These are phyloP conservation scores for Arthrobotrys sinensis DNA, from an alignment of 2,329 filamentous ascomycete species.

Conservation along the genomic window DNA sequence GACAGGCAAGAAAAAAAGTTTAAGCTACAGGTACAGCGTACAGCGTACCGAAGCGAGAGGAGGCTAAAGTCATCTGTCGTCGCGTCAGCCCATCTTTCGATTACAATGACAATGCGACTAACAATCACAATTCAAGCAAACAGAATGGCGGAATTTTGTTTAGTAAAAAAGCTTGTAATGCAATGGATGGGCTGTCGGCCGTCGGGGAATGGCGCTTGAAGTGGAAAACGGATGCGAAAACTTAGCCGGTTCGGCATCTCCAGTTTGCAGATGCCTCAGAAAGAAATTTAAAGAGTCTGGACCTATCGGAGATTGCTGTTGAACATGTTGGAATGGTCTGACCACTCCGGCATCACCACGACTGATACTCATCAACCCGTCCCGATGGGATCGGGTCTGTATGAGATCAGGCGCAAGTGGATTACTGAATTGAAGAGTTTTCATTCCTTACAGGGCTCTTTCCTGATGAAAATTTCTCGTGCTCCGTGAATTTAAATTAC, in stretches of 20 bases:
- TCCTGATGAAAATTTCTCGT: constrained; percentile 35
- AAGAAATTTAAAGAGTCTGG: constrained; percentile 25
- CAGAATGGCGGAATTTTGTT: constrained; percentile 21
- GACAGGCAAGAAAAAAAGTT: constrained; percentile 25
- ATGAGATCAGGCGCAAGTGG: constrained; percentile 43
- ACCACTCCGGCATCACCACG: constrained; percentile 56
- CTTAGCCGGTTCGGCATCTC: constrained; percentile 60
- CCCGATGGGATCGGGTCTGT: constrained; percentile 22
- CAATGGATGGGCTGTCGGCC: background rate
- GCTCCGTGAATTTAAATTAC: constrained; percentile 28
- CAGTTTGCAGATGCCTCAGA: constrained; percentile 50
- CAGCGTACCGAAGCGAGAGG: constrained; percentile 47
- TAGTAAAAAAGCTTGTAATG: constrained; percentile 14
- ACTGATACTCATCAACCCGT: constrained; percentile 32
- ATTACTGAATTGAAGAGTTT: constrained; percentile 36
- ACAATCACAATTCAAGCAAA: constrained; percentile 16
- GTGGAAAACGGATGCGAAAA: constrained; percentile 50
- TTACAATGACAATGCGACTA: constrained; percentile 32
- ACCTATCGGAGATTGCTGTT: constrained; percentile 57
- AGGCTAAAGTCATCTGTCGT: constrained; percentile 23
- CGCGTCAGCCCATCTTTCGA: constrained; percentile 42
- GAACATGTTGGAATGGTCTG: constrained; percentile 57
- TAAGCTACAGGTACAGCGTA: constrained; percentile 31
- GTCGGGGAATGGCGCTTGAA: constrained; percentile 30
- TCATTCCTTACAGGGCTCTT: constrained; percentile 23